Evolutionary conservation across 345 rosid species (phyloP).

Genomic region (Isatis tinctoria): DNA sequence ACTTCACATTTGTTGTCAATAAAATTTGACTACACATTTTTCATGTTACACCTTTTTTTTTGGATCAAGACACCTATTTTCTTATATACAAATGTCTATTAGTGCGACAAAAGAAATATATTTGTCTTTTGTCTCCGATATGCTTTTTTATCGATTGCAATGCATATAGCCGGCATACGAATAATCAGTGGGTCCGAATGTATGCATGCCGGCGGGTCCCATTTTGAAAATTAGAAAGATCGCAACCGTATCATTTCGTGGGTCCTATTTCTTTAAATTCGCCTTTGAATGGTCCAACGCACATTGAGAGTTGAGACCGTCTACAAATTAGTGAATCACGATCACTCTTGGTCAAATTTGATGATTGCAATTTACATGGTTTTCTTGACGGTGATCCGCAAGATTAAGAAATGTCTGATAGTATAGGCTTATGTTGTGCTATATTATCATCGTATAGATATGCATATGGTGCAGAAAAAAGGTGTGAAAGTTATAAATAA

Average conservation of each 20-base stretch:
- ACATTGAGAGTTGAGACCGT: not conserved
- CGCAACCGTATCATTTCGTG: constrained; percentile 10
- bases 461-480: not conserved
- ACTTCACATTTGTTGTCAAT: too few species aligned
- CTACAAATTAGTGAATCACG: not conserved
- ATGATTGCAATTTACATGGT: not conserved
- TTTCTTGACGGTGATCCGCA: not conserved
- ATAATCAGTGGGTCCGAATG: constrained; percentile 23
- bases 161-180: constrained; percentile 25
- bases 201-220: constrained; percentile 27
- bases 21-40: not conserved
- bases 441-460: not conserved
- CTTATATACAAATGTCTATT: not conserved
- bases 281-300: constrained; percentile 16
- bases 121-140: not conserved
- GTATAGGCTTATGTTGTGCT: not conserved
- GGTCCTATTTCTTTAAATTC: not conserved
- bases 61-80: too few species aligned
- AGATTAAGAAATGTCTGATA: not conserved
- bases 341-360: not conserved
- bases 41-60: not conserved
- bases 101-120: constrained; percentile 1
- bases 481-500: not conserved
- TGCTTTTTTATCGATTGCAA: constrained; percentile 9
- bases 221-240: constrained; percentile 16